Base-by-base conservation (phyloP, 2,329 filamentous ascomycete species). In the Leptoxyphium fumago region DNA sequence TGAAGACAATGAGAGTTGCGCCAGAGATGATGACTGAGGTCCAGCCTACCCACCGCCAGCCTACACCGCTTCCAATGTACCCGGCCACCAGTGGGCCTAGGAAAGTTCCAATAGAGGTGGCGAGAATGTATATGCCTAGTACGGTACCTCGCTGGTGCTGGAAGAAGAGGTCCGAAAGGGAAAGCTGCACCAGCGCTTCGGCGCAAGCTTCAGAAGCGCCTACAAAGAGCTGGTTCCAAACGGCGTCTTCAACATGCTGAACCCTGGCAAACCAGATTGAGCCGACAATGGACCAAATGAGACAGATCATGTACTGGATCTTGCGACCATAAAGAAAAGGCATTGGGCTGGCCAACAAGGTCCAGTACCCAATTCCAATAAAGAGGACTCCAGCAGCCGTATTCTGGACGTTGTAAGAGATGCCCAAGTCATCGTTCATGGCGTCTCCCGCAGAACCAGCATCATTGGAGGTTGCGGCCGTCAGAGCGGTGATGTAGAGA, bases 361-460 rank as follows among this genome's bases (percentile, higher is more conserved):
- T 71, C 61, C 70, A 73, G 51, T 73, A 74, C 5, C 73, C 73
- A 43, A 77, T 75, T 2, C 66, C 70, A 29, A 73, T 53, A 51
- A 76, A 76, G 40, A 76, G 55, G 2, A 77, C 70, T 18, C 72
- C 73, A 1, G 72, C 73, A n/a, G 70, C 72, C 4, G 69, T 73
- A 43, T 77, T 75, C 57, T 73, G 72, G 5, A 68, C 63, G 29
- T 61, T 61, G 50, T 73, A 75, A 21, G 62, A 62, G 45, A 77
- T 73, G 9, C 66, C 69, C 14, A 73, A 62, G 39, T 75, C 61
- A 1, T 63, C 62, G 18, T 71, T 66, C 53, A 73, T 67, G 14
- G 69, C 69, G 45, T 69, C 65, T 14, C 68, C 63, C 10, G 71
- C 72, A 1, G 70, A 67, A 6, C 73, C 72, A 2, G 71, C 71